These are phyloP conservation scores for Aegle marmelos DNA, from an alignment of 345 rosid species.

Conservation along the genomic window DNA sequence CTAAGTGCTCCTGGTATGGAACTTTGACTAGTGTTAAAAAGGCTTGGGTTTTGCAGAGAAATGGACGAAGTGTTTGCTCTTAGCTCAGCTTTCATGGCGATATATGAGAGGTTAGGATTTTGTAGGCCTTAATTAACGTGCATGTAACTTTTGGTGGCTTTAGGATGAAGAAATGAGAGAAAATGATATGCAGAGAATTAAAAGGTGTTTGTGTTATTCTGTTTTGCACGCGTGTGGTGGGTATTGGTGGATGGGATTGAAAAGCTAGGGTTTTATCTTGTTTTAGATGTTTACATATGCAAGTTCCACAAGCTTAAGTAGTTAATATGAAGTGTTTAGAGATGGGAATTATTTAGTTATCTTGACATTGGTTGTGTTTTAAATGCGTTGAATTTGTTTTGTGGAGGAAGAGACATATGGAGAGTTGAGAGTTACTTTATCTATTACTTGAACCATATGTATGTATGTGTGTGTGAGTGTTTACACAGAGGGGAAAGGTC, in stretches of 20 bases:
- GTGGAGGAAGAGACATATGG: not conserved
- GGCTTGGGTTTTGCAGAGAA: conserved; percentile 38
- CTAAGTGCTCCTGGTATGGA: conserved; percentile 52
- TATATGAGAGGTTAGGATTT: not conserved
- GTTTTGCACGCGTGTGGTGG: conserved; percentile 19
- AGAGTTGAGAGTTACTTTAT: conserved; percentile 12
- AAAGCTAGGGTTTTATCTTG: conserved; percentile 30
- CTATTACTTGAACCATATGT: not conserved
- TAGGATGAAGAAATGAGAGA: not conserved
- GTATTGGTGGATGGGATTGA: conserved; percentile 25
- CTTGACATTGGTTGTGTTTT: conserved; percentile 4
- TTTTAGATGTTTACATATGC: not conserved
- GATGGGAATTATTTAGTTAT: not conserved
- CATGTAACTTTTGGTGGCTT: conserved; percentile 15
- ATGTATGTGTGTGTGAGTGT: too few species aligned
- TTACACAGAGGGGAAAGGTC: conserved; percentile 15
- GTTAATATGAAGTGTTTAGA: not conserved
- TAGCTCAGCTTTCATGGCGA: conserved; percentile 44
- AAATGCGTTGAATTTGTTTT: not conserved
- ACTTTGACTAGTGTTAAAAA: conserved; percentile 32
- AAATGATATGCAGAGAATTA: not conserved
- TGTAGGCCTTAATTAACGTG: conserved; percentile 16
- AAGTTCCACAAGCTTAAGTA: conserved; percentile 1
- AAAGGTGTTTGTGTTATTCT: not conserved
- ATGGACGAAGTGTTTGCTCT: conserved; percentile 39